These are phyloP conservation scores for Annulohypoxylon stygium DNA, from an alignment of 495 filamentous ascomycete genomes.

Conservation along the genomic window DNA sequence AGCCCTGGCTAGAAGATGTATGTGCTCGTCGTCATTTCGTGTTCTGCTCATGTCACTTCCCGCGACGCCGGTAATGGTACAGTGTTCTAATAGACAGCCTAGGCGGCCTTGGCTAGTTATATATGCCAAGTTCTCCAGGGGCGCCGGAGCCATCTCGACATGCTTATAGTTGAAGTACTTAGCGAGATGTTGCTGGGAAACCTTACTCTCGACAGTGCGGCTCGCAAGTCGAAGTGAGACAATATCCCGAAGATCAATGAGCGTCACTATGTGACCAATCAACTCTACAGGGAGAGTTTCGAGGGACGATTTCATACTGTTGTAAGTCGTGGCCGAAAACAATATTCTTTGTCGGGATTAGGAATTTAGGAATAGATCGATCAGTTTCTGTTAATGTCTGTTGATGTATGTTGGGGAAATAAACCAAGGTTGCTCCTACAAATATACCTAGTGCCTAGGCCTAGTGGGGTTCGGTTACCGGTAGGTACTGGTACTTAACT, in stretches of 20 bases:
- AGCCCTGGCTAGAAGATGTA: neutral
- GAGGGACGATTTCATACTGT: neutral
- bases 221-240: slow-evolving; percentile 4
- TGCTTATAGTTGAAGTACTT: neutral
- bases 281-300: slow-evolving; percentile 4
- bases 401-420: too few species aligned
- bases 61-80: slow-evolving; percentile 9
- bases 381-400: too few species aligned
- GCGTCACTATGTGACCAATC: slow-evolving; percentile 1
- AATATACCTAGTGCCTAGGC: too few species aligned
- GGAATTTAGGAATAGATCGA: neutral
- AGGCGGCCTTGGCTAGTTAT: slow-evolving; percentile 8
- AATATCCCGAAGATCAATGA: slow-evolving; percentile 2
- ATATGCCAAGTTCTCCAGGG: slow-evolving; percentile 3
- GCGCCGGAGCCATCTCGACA: neutral
- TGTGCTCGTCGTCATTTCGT: neutral
- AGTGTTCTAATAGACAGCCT: slow-evolving; percentile 6
- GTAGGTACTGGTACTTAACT: too few species aligned
- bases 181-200: neutral
- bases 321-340: neutral
- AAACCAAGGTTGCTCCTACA: too few species aligned
- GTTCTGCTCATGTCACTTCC: neutral
- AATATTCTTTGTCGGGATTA: neutral
- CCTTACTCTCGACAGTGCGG: neutral
- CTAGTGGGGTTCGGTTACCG: too few species aligned